Conservation (phyloP, 148 eudicot genomes). For the Silene uniflora region DNA sequence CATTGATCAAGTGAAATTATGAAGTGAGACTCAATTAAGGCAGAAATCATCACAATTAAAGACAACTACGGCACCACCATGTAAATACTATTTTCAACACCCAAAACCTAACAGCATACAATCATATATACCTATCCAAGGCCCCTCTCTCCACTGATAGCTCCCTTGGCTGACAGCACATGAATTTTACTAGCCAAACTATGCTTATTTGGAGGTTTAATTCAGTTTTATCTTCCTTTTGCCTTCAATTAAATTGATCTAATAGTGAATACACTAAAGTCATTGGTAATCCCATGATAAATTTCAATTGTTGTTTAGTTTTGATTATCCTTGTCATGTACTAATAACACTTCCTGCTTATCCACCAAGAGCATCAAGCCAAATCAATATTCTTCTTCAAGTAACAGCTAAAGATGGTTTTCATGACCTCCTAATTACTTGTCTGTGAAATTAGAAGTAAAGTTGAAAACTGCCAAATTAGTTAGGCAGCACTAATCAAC, state of each 20-base stretch:
- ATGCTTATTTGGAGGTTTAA: neutral
- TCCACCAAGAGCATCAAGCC: neutral
- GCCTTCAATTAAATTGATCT: neutral
- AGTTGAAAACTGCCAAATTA: neutral
- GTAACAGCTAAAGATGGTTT: neutral
- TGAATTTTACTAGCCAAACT: neutral
- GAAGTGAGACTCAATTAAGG: neutral
- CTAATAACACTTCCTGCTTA: neutral
- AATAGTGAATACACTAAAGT: neutral
- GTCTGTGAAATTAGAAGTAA: neutral
- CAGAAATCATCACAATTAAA: neutral
- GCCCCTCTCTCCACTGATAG: neutral
- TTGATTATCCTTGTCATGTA: conserved; percentile 1
- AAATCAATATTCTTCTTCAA: neutral
- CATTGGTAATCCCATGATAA: neutral
- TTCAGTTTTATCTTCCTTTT: neutral
- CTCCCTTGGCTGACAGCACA: neutral
- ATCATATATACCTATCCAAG: neutral
- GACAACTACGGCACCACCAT: neutral
- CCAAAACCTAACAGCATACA: neutral
- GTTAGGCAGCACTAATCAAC: neutral
- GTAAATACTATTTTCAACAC: neutral
- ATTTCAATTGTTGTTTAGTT: neutral
- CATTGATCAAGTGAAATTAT: neutral
- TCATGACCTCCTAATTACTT: neutral